phyloP scores from a whole-genome alignment of 305 asterid genomes.

The Fraxinus dipetala region DNA sequence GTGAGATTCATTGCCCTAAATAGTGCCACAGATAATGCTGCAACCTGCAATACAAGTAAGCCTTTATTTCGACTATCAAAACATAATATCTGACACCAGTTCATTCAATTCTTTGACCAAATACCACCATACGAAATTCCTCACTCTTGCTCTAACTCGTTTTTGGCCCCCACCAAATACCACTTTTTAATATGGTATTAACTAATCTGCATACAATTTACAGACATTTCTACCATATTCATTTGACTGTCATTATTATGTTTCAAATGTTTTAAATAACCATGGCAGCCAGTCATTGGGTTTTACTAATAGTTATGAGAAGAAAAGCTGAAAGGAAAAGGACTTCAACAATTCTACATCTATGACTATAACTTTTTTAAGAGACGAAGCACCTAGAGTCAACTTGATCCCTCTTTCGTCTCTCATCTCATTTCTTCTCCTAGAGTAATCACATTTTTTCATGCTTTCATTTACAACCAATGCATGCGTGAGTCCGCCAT shows the following conservation, averaged over 20 bases:
- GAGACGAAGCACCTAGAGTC: not conserved
- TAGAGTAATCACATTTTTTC: not conserved
- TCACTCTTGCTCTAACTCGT: not conserved
- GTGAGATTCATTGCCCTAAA: slow-evolving; percentile 88
- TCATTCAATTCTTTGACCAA: not conserved
- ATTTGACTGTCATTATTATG: not conserved
- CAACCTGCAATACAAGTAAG: slow-evolving; percentile 57
- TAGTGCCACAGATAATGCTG: slow-evolving; percentile 82
- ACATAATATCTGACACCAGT: not conserved
- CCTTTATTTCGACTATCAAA: slow-evolving; percentile 20
- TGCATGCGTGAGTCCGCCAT: not conserved
- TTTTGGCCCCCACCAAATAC: not conserved
- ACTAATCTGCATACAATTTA: not conserved
- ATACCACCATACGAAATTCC: not conserved
- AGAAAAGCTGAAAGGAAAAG: not conserved
- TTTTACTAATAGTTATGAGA: not conserved
- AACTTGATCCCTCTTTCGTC: not conserved
- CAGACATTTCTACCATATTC: not conserved
- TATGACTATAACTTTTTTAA: not conserved
- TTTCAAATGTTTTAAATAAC: not conserved
- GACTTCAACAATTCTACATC: not conserved
- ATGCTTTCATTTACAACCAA: not conserved
- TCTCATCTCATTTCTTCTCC: not conserved
- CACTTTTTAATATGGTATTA: not conserved
- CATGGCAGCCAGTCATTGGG: not conserved